phyloP scores from a whole-genome alignment of 108 stramenopile genomes.

The Heterococcus sp. region DNA sequence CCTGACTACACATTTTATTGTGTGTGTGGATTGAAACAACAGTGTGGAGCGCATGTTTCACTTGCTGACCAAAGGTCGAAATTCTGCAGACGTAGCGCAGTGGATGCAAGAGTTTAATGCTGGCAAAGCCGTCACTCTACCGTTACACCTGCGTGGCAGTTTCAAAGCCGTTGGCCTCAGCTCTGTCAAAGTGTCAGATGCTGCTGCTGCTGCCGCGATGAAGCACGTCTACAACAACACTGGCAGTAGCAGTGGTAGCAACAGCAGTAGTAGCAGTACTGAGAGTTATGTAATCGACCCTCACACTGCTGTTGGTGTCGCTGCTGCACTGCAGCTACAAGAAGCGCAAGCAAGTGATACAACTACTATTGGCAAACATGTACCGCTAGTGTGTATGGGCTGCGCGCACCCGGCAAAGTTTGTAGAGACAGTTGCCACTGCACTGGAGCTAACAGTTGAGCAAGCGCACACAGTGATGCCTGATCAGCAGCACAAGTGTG shows the following conservation, averaged over 20 bases:
- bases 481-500: background rate
- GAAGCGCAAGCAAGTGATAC: background rate
- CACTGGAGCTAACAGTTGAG: background rate
- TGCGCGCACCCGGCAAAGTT: constrained; percentile 10
- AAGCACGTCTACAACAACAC: background rate
- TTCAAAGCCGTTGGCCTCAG: background rate
- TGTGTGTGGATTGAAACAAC: background rate
- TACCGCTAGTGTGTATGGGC: constrained; percentile 2
- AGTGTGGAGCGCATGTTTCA: background rate
- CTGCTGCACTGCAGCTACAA: background rate
- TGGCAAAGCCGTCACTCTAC: background rate
- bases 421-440: background rate
- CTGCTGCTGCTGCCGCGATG: background rate
- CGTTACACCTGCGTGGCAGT: background rate
- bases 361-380: background rate
- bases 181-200: background rate
- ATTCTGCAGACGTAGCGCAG: background rate
- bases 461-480: no score
- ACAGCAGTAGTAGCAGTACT: background rate
- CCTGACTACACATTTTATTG: background rate
- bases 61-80: background rate
- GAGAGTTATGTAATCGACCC: constrained; percentile 6
- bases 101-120: background rate
- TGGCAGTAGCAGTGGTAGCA: background rate
- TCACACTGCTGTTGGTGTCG: constrained; percentile 7